phyloP scores from a whole-genome alignment of 805 yeast species.

The Candida orba region DNA sequence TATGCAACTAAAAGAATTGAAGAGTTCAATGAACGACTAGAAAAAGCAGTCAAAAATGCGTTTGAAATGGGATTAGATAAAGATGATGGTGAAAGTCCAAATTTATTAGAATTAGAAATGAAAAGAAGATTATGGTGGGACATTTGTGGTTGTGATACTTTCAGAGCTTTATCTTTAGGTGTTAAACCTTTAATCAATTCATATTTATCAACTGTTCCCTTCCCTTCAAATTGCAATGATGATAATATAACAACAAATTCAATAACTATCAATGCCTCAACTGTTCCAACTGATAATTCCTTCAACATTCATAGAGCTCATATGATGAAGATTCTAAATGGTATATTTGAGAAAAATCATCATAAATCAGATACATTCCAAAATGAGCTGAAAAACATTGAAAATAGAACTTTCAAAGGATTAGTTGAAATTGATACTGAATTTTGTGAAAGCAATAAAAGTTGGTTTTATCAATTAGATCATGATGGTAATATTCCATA shows the following conservation, averaged over 20 bases:
- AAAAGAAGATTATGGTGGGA: constrained; percentile 28
- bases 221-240: constrained; percentile 28
- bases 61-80: constrained; percentile 20
- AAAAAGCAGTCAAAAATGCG: constrained; percentile 20
- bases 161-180: constrained; percentile 21
- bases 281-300: constrained; percentile 22
- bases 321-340: constrained; percentile 23
- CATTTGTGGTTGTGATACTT: constrained; percentile 25
- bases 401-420: constrained; percentile 17
- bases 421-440: constrained; percentile 23
- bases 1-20: constrained; percentile 25
- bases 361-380: constrained; percentile 8
- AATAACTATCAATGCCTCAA: constrained; percentile 14
- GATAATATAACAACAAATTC: constrained; percentile 21
- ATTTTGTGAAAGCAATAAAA: constrained; percentile 16
- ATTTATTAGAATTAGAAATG: constrained; percentile 23
- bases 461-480: constrained; percentile 24
- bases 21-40: constrained; percentile 18
- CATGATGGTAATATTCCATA: constrained; percentile 19
- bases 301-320: constrained; percentile 22
- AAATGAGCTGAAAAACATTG: constrained; percentile 13
- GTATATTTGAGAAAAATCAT: constrained; percentile 21
- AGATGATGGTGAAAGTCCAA: constrained; percentile 20
- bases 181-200: constrained; percentile 19
- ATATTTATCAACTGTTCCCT: constrained; percentile 23